These are phyloP conservation scores for Sclerotinia glacialis DNA, from an alignment of 2,329 filamentous ascomycete species.

Conservation along the genomic window DNA sequence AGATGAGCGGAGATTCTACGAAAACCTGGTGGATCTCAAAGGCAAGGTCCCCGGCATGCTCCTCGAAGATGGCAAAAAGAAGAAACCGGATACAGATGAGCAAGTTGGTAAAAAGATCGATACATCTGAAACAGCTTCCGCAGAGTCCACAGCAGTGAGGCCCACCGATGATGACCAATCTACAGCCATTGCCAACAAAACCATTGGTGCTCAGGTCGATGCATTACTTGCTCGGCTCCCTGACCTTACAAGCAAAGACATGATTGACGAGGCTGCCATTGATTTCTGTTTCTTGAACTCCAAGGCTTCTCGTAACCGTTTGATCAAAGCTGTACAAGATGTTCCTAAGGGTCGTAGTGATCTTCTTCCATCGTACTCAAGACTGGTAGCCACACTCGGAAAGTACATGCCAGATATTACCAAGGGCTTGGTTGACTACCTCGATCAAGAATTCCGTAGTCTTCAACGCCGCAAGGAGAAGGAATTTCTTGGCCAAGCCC, in stretches of 20 bases:
- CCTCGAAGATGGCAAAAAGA: conserved; percentile 92
- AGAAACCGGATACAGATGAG: conserved; percentile 79
- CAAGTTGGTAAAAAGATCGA: conserved; percentile 75
- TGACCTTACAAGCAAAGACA: conserved; percentile 86
- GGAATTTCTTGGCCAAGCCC: conserved; percentile 91
- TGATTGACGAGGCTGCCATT: conserved; percentile 86
- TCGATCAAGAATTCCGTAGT: conserved; percentile 95
- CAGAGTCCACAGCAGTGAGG: conserved; percentile 49
- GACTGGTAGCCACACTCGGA: conserved; percentile 86
- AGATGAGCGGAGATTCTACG: conserved; percentile 95
- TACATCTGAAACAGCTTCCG: conserved; percentile 45
- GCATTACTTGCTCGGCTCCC: conserved; percentile 83
- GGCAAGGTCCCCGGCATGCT: conserved; percentile 93
- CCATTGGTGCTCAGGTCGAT: conserved; percentile 94
- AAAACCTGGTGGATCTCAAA: conserved; percentile 91
- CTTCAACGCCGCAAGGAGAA: conserved; percentile 96
- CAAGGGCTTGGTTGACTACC: conserved; percentile 83
- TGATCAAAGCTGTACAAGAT: conserved; percentile 90
- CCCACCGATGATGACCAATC: conserved; percentile 74
- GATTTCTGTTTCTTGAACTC: conserved; percentile 99
- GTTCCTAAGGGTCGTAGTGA: conserved; percentile 93
- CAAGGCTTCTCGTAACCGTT: conserved; percentile 90
- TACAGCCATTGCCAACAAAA: conserved; percentile 95
- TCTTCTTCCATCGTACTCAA: conserved; percentile 85
- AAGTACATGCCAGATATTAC: conserved; percentile 94